Base-by-base conservation (phyloP, 2,329 filamentous ascomycete genomes). In the Botrytis fabae region DNA sequence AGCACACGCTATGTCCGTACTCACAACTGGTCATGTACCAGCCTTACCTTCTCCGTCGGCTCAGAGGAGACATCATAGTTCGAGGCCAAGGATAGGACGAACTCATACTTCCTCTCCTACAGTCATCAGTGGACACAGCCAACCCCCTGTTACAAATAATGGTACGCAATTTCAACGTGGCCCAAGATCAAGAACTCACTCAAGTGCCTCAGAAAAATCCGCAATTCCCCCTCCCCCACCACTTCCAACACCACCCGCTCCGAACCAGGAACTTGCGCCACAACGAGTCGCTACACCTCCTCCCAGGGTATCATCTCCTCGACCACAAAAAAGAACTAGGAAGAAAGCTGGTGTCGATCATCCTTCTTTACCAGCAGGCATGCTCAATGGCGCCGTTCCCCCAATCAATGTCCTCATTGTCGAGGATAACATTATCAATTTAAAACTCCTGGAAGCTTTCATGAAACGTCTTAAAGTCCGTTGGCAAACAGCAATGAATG, bases 331-430 rank as follows among this genome's bases (percentile, higher is more conserved):
- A 10, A 74, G 76, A 6, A 76, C 80, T 14, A 88, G 86, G 79
- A 90, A 87, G 81, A 91, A 89, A 78, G 82, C 80, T 42, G 80
- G 80, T 44, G 83, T 85, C 32, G 83, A 83, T 62, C 82, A 84
- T 74, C 80, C 85, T 1, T 82, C 81, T 20, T 80, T 92, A 74
- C 87, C 88, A 40, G 85, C 90, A 6, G 90, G 89, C 44, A 86
- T 93, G 78, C 87, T 97, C 42, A 94, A 95, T 77, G 92, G 91
- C 71, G 91, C 91, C 1, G 94, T 98, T 0, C 96, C 96, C 12
- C 95, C 96, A 1, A 98, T 99, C 84, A 98, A 97, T 78, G 95
- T 98, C 12, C 86, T 99, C 61, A 97, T 99, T 74, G 96, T 99
- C 22, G 96, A 99, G 84, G 96, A 99, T 84, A 99, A 99, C 82